Base-by-base conservation (phyloP, 2,329 filamentous ascomycete genomes). In the Zasmidium angulare region DNA sequence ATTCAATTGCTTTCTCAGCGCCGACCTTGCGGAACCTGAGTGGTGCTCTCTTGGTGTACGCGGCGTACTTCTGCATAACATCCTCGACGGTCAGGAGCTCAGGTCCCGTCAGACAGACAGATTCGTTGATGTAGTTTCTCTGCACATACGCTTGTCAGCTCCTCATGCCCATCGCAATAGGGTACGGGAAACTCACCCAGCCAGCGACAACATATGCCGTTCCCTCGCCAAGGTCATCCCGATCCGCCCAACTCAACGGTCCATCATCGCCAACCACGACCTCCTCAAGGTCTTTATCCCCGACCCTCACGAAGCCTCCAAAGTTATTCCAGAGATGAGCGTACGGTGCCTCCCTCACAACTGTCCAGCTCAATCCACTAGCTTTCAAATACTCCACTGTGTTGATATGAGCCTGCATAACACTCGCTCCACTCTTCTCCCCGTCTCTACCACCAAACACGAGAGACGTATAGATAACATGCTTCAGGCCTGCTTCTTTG, bases 391-490 rank as follows among this genome's bases (percentile, higher is more conserved):
- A 49, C 20, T 10, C 19, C 20, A 49, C 46, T 6, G 46, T 49
- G 23, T 17, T 26, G 22, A 50, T 24, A 26, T 50, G 21, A 3
- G 48, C 48, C 48, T 29, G 23, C 26, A 50, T 50, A 29, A 50
- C 22, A 14, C 48, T 29, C 7, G 20, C 48, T 2, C 7, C 2
- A 26, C 22, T 50, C 14, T 43, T 17, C 36, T 43, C 36, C 3
- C 36, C 36, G n/a, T 43, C 36, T 17, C 6, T 7, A 81, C 86
- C 86, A 47, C 85, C 84, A 24, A 86, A 83, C 65, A 89, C 87
- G 23, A 88, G 84, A 54, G 81, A 84, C 53, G 79, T 82, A 74
- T 88, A 89, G 36, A 89, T 82, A 65, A 89, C 87, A 68, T 85
- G 81, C 61, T 79, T 78, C 48, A 89, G 84, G 11, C 78, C 78